A percentile compares a stretch with the other conserved stretches of the same genome.
Evolutionary conservation across 306 rosid genomes (phyloP).

Genomic region (Sindora glabra): DNA sequence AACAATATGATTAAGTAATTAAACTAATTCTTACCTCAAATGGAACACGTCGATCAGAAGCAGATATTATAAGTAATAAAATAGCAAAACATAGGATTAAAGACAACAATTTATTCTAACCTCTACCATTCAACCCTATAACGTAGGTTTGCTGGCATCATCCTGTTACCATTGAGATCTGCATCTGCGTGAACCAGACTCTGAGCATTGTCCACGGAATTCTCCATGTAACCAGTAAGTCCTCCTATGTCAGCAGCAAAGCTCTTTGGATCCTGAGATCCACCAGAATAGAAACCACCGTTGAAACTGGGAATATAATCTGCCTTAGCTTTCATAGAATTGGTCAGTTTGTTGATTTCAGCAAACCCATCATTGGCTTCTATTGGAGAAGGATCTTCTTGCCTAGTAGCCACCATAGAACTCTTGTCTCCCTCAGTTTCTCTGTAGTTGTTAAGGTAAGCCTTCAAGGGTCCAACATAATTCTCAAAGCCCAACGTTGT

Average conservation of each 20-base stretch:
- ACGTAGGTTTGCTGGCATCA: conserved; percentile 39
- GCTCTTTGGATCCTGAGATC: conserved; percentile 25
- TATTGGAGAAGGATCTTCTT: too few species aligned
- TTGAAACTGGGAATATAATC: conserved; percentile 30
- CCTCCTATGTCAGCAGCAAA: conserved; percentile 27
- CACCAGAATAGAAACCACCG: conserved; percentile 44
- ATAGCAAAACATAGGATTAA: too few species aligned
- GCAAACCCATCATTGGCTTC: conserved; percentile 1
- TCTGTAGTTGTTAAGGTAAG: conserved; percentile 42
- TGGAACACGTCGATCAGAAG: too few species aligned
- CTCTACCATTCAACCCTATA: conserved; percentile 60
- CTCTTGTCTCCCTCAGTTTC: conserved; percentile 48
- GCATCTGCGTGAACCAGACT: conserved; percentile 20
- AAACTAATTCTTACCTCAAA: too few species aligned
- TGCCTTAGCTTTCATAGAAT: background rate
- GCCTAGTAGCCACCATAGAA: background rate
- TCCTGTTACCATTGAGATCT: conserved; percentile 38
- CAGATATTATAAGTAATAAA: too few species aligned
- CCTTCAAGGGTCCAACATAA: conserved; percentile 52
- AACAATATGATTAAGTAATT: too few species aligned
- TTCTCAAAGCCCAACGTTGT: conserved; percentile 46
- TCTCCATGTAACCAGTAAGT: conserved; percentile 36
- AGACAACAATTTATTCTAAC: too few species aligned
- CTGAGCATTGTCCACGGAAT: conserved; percentile 12
- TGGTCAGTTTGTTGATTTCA: conserved; percentile 8